phyloP scores from a whole-genome alignment of 768 basidiomycete species.

The Panellus pusillus region DNA sequence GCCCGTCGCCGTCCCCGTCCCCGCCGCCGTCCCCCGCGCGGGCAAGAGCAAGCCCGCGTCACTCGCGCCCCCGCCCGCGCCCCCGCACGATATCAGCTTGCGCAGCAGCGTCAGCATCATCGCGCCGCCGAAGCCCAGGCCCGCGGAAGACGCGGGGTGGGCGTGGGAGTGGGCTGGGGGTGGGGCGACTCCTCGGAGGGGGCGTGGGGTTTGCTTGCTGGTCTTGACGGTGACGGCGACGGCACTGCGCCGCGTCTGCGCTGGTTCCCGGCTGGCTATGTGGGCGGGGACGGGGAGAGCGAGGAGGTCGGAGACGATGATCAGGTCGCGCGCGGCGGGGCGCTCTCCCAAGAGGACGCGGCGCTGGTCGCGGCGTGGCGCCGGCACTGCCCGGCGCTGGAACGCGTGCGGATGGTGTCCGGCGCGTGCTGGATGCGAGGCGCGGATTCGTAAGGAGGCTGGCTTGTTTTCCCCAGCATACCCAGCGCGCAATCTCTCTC shows the following conservation, averaged over 20 bases:
- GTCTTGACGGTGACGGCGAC: neutral
- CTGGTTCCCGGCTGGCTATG: neutral
- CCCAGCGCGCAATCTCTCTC: too few species aligned
- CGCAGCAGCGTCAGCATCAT: neutral
- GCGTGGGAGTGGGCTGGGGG: constrained; percentile 20
- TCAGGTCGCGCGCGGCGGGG: neutral
- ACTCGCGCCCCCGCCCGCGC: constrained; percentile 3
- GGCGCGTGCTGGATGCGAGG: constrained; percentile 18
- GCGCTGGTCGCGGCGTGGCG: constrained; percentile 17
- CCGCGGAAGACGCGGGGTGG: neutral
- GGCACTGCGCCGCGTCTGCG: neutral
- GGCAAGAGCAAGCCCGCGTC: neutral
- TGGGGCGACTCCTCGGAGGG: constrained; percentile 19
- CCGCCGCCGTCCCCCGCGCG: neutral
- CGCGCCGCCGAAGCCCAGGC: neutral
- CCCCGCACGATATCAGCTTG: neutral
- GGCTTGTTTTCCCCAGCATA: too few species aligned
- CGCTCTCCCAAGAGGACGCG: constrained; percentile 13
- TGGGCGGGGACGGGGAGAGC: neutral
- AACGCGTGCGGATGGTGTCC: constrained; percentile 18
- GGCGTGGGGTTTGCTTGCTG: neutral
- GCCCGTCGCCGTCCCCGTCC: constrained; percentile 9
- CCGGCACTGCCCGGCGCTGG: constrained; percentile 9
- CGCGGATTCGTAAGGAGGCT: too few species aligned
- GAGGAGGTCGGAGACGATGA: neutral